Base-by-base conservation (phyloP, 805 yeast genomes). In the Candida montana region DNA sequence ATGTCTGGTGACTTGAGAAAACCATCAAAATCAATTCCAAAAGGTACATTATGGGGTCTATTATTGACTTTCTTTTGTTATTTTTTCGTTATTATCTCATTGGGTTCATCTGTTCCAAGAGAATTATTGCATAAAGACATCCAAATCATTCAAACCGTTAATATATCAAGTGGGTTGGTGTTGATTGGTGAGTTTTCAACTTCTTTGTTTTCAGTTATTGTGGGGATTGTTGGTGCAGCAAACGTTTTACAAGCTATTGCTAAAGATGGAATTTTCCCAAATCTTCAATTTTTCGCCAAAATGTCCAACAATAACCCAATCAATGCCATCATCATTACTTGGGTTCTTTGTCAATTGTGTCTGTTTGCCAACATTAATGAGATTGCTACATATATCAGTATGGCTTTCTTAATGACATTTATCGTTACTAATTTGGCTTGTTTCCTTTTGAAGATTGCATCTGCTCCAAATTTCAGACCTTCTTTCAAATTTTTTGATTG, bases 381-480 rank as follows among this genome's bases (percentile, higher is more conserved):
- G 60, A 89, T 93, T 61, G 99, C 99, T 2, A 83, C 95, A 0
- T 81, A 89, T 54, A 91, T 93, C 47, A 91, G 98, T 1, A 89
- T 95, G 97, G 96, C 99, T 0, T 91, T 89, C 55, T 69, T 93
- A 39, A 86, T 91, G 93, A 93, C 99, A 0, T 93, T 93, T 55
- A 82, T 91, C 36, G 96, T 91, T 2, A 89, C 95, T 28, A 93
- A 93, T 55, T 62, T 91, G 48, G 98, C 99, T 3, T 95, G 99
- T 59, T 89, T 91, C 57, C 63, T 93, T 40, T 70, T 93, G 51
- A 83, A 82, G 48, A 65, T 93, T 5, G 91, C 96, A 0, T 78
- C 96, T 1, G 99, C 99, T 5, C 99, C 99, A n/a, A 93, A 95
- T 60, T 93, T 93, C 64, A 71, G 99, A 55, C 99, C 99, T 4